phyloP scores from a whole-genome alignment of 805 yeast species.

The Ogataea chonburiensis region DNA sequence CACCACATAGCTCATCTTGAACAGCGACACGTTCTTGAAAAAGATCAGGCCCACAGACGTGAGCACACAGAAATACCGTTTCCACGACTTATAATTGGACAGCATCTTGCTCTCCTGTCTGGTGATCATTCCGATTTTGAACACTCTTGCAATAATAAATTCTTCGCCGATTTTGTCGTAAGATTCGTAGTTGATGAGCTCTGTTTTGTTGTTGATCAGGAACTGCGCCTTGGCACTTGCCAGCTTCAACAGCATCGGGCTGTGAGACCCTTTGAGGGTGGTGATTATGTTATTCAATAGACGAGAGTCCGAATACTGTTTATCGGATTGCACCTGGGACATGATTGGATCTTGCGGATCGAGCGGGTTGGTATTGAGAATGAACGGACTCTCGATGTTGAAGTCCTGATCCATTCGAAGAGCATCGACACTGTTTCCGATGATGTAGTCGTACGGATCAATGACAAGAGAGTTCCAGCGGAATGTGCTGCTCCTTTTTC shows the following conservation, averaged over 20 bases:
- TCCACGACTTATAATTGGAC: slow-evolving; percentile 38
- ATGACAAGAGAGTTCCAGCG: slow-evolving; percentile 27
- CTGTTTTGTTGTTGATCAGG: slow-evolving; percentile 20
- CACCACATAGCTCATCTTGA: slow-evolving; percentile 31
- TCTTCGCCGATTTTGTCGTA: slow-evolving; percentile 20
- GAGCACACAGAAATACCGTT: slow-evolving; percentile 44
- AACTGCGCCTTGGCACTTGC: slow-evolving; percentile 28
- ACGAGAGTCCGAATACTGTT: slow-evolving; percentile 18
- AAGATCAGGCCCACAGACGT: slow-evolving; percentile 50
- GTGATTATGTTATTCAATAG: slow-evolving; percentile 17
- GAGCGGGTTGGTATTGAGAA: slow-evolving; percentile 9
- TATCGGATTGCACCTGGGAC: slow-evolving; percentile 12
- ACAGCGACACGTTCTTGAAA: slow-evolving; percentile 40
- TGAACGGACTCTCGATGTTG: slow-evolving; percentile 25
- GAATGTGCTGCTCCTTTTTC: slow-evolving; percentile 32
- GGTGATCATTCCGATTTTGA: slow-evolving; percentile 41
- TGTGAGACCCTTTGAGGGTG: slow-evolving; percentile 18
- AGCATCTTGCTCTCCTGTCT: slow-evolving; percentile 39
- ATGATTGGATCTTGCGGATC: slow-evolving; percentile 8
- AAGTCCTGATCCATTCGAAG: slow-evolving; percentile 24
- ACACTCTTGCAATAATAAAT: slow-evolving; percentile 34
- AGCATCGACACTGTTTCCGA: slow-evolving; percentile 24
- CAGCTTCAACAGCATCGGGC: slow-evolving; percentile 28
- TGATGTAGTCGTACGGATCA: slow-evolving; percentile 41
- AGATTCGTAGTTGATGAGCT: slow-evolving; percentile 11